Base-by-base conservation (phyloP, 306 rosid species). In the Citrullus amarus region DNA sequence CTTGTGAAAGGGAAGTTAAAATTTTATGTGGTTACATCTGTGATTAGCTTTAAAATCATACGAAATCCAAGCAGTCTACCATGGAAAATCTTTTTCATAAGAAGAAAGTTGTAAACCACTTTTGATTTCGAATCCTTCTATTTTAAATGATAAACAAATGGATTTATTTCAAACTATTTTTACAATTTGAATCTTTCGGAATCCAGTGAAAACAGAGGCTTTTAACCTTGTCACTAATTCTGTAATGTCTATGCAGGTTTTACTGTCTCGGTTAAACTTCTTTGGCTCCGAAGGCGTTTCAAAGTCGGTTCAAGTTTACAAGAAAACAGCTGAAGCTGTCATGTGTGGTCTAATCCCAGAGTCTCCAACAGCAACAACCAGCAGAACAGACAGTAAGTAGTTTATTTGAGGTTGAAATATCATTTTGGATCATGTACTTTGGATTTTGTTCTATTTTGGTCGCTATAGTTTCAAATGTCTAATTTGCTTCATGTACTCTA, bases 281-380 rank as follows among this genome's bases (percentile, higher is more conserved):
- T 88, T 95, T 62, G 92, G 86, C 63, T 80, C 84, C 50, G 88
- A 91, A 70, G 92, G 62, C 50, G 20, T 65, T 70, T 85, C 93
- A 50, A 81, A 75, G 60, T 83, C 87, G 39, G 92, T 95, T 63
- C 87, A 65, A 67, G 86, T 50, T 78, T 92, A 95, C 85, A 82
- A 82, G 84, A 80, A 85, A 82, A 82, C 99, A 57, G 98, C 98
- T 38, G 98, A 86, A 85, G 98, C 98, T 88, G 98, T 95, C 75
- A 90, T 92, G 81, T 95, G 99, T 58, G 91, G 92, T 78, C 90
- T 92, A 78, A 91, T 95, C 68, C 97, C 98, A 51, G 76, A 84
- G 67, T 95, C 99, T 80, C 98, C 99, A 68, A 88, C 98, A 41
- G 97, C 98, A 77, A 95, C 99, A 78, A 39, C n/a, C 67, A 88